Base-by-base conservation (phyloP, 495 filamentous ascomycete genomes). In the Daldinia grandis region DNA sequence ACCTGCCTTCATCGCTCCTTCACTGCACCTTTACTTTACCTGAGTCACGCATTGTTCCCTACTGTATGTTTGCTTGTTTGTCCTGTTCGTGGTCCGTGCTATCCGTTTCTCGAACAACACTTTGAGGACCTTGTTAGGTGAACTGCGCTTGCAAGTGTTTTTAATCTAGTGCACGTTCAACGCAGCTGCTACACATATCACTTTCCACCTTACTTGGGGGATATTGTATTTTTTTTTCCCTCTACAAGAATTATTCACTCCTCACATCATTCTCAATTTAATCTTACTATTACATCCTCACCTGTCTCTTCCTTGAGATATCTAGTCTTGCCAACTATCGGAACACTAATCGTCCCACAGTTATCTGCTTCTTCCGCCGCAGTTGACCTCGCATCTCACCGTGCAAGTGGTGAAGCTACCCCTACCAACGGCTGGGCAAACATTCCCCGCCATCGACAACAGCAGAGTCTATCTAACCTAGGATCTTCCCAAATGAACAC, bases 361-460 rank as follows among this genome's bases (percentile, higher is more conserved):
- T 83, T 95, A 35, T 94, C 93, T 72, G 88, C 92, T 24, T 92
- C 93, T 28, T 92, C 92, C 30, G 89, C 92, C 66, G 91, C 93
- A 15, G 83, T 93, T 54, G 93, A 97, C 76, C 84, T 97, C 60
- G 92, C 92, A 40, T 87, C 90, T 27, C 89, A 89, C 37, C 88
- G 88, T 21, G 86, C 90, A n/a, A 89, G 83, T 38, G 79, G 88
- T 50, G 89, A 94, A 62, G 65, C 70, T 54, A 66, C 76, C n/a
- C 60, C 77, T 17, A 67, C 78, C 42, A 87, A 85, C 78, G 84
- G 83, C 61, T 94, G 91, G 88, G 82, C 84, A 58, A 80, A 83
- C 35, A 88, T 92, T 78, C 86, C 81, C 68, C 91, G 91, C 70
- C 92, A 97, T 79, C 91, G 92, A 54, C 87, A 88, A n/a, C 92